Conservation (phyloP, 225 moss, liverwort and hornwort genomes). For the Bryoerythrophyllum caledonicum region DNA sequence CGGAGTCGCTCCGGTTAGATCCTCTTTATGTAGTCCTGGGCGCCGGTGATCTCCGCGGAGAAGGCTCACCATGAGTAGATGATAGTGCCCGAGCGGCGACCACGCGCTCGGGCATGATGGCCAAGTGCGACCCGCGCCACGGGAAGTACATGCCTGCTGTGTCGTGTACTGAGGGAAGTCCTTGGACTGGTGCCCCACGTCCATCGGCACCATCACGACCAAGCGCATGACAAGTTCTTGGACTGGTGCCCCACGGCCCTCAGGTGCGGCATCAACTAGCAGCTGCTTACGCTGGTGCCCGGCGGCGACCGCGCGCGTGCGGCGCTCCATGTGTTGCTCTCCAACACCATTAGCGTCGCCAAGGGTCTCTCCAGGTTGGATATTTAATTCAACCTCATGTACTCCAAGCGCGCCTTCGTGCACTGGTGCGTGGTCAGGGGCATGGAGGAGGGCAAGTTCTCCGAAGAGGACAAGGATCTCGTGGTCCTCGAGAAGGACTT, state of each 20-base stretch:
- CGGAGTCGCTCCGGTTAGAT: too few species aligned
- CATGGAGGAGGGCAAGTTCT: slow-evolving; percentile 28
- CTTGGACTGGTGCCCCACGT: too few species aligned
- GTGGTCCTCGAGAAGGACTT: background rate
- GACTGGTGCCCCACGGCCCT: too few species aligned
- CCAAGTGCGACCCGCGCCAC: slow-evolving; percentile 66
- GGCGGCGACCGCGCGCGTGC: background rate
- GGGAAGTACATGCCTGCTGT: slow-evolving; percentile 76
- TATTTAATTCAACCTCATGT: slow-evolving; percentile 28
- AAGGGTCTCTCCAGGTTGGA: slow-evolving; percentile 21
- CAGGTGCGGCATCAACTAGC: background rate
- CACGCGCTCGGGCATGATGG: too few species aligned
- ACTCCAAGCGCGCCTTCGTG: slow-evolving; percentile 28
- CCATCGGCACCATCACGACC: too few species aligned
- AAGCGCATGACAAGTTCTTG: too few species aligned
- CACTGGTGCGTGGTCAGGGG: slow-evolving; percentile 28
- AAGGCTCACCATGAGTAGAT: too few species aligned
- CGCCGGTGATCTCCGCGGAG: too few species aligned
- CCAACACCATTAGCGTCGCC: slow-evolving; percentile 11
- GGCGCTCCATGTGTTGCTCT: background rate
- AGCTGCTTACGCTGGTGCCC: background rate
- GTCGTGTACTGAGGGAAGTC: too few species aligned
- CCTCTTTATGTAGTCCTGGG: too few species aligned
- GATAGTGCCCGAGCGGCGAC: too few species aligned
- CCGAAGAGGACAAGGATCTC: too few species aligned